A percentile compares a stretch with the other conserved stretches of the same genome.
Conservation (phyloP, 2,329 filamentous ascomycete species). For the Knoxdaviesia capensis region DNA sequence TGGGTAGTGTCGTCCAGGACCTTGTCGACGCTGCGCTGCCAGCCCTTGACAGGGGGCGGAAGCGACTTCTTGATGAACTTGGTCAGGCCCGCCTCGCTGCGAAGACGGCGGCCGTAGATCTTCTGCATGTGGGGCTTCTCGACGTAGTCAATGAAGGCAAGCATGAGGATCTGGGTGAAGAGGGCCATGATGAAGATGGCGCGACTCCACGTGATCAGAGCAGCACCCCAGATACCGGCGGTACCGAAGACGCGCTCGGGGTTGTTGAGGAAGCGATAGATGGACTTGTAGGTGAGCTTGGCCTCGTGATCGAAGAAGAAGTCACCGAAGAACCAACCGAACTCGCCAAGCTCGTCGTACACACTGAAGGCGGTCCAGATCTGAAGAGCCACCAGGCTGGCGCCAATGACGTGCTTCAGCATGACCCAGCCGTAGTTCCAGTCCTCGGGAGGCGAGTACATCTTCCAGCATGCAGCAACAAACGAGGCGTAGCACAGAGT, state of each 20-base stretch:
- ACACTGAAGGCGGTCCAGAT: conserved; percentile 86
- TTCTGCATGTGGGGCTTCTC: conserved; percentile 98
- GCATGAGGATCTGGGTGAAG: conserved; percentile 63
- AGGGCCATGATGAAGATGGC: conserved; percentile 75
- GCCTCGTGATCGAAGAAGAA: conserved; percentile 88
- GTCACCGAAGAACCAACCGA: conserved; percentile 97
- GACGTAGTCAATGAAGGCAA: conserved; percentile 79
- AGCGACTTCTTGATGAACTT: conserved; percentile 78
- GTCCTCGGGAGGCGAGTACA: conserved; percentile 72
- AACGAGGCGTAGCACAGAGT: conserved; percentile 79
- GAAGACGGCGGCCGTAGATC: conserved; percentile 69
- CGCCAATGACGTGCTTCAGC: conserved; percentile 71
- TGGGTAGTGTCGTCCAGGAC: conserved; percentile 73
- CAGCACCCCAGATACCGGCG: conserved; percentile 87
- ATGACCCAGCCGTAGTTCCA: conserved; percentile 76
- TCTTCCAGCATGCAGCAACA: conserved; percentile 83
- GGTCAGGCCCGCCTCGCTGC: conserved; percentile 74
- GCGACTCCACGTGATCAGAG: conserved; percentile 78
- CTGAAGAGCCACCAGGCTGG: conserved; percentile 64
- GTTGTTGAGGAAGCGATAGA: conserved; percentile 96
- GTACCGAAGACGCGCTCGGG: conserved; percentile 86
- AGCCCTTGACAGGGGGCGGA: conserved; percentile 62
- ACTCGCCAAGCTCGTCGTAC: conserved; percentile 89
- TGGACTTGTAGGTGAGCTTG: conserved; percentile 87
- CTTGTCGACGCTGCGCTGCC: conserved; percentile 71